Evolutionary conservation across 2,329 filamentous ascomycete species (phyloP), one percentile per base, ranked within the genome.

Genomic region (Colletotrichum spinosum): DNA sequence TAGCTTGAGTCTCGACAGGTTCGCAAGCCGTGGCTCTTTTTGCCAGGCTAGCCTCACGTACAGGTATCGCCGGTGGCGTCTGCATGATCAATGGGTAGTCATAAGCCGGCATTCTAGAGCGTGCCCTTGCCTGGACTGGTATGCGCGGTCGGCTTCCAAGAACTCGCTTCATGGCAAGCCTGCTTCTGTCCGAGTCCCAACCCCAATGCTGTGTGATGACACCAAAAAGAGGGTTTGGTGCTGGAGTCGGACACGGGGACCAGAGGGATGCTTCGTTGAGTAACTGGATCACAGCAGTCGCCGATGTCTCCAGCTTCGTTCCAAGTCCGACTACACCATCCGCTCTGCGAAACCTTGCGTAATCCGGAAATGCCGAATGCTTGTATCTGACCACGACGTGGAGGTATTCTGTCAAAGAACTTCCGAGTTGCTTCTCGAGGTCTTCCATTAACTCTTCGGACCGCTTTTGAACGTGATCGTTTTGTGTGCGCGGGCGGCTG

Each of bases 391-490:
- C 69, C 17, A 78, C 77, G 13, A 89, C 77, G 3, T 80, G 80
- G 54, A 89, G 74, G 68, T 86, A 89, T 39, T 82, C 79, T 13
- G 79, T 79, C 17, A 73, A 73, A 4, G 77, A 77, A 56, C 80
- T 78, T 37, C 86, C 86, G 3, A 90, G 81, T 60, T 88, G 82
- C 37, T 78, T 76, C 70, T 90, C 86, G 10, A 90, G 77, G 61
- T 89, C 85, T 33, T 85, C 81, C 13, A 90, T 86, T 38, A 90
- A 76, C 45, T 85, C 80, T 11, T 89, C 85, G 0, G 87, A 83
- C 44, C 77, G 80, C 51, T 81, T 77, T 38, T 76, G 75, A 8
- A 70, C 38, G 56, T 80, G 75, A 8, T 64, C 59, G 60, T 61
- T n/a, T 45, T 44, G 8, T 68, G 60, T 12, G 37, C 10, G n/a